These are phyloP conservation scores for Wallacemonas rigidus DNA, from an alignment of 208 protist species.

Conservation along the genomic window DNA sequence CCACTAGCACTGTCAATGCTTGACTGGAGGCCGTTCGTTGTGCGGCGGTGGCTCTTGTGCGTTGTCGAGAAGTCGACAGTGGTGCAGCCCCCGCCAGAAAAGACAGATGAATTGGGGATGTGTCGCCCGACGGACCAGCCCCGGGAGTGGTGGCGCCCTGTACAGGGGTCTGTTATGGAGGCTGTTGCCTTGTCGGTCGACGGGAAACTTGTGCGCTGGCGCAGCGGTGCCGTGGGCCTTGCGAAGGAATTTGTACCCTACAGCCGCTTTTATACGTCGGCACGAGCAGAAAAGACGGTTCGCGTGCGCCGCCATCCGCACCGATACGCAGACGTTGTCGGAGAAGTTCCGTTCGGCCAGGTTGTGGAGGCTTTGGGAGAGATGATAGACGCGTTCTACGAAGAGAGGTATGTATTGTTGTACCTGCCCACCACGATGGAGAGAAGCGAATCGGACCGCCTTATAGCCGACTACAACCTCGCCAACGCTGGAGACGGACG, in stretches of 20 bases:
- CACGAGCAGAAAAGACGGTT: slow-evolving; percentile 38
- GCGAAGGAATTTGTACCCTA: slow-evolving; percentile 54
- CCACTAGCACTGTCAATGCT: slow-evolving; percentile 6
- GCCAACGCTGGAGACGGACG: slow-evolving; percentile 29
- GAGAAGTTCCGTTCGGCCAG: slow-evolving; percentile 56
- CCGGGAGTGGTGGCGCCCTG: slow-evolving; percentile 18
- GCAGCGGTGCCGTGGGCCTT: slow-evolving; percentile 51
- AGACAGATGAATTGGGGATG: slow-evolving; percentile 18
- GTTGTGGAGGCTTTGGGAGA: slow-evolving; percentile 59
- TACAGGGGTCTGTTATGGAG: slow-evolving; percentile 56
- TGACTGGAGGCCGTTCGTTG: slow-evolving; percentile 60
- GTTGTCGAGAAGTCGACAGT: slow-evolving; percentile 49
- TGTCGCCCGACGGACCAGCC: background rate
- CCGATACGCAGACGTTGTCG: slow-evolving; percentile 69
- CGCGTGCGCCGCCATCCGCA: slow-evolving; percentile 72
- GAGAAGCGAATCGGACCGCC: slow-evolving; percentile 3
- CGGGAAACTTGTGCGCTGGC: slow-evolving; percentile 53
- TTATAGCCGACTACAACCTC: slow-evolving; percentile 44
- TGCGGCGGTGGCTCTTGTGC: slow-evolving; percentile 67
- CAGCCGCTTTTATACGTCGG: slow-evolving; percentile 49
- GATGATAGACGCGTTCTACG: slow-evolving; percentile 52
- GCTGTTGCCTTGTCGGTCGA: slow-evolving; percentile 57
- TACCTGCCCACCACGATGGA: slow-evolving; percentile 32
- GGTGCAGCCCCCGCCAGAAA: slow-evolving; percentile 12
- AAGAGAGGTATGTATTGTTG: slow-evolving; percentile 68